Evolutionary conservation across 2,329 filamentous ascomycete species (phyloP).

Genomic region (Hawksworthiomyces lignivorus): DNA sequence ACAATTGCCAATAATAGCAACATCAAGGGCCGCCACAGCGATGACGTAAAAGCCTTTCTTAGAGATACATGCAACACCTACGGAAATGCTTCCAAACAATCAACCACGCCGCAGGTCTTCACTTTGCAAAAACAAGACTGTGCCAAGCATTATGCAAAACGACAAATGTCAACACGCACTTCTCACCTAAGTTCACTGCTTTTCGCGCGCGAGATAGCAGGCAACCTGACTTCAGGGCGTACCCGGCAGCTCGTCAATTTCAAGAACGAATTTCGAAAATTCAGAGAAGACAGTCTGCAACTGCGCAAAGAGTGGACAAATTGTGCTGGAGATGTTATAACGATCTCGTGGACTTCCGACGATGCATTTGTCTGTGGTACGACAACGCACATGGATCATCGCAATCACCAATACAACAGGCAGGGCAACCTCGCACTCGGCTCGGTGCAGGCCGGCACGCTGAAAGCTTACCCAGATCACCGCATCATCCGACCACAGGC

Average conservation of each 20-base stretch:
- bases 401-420: conserved; percentile 61
- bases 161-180: no score
- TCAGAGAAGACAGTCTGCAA: conserved; percentile 44
- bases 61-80: conserved; percentile 23
- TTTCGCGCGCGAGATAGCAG: conserved; percentile 41
- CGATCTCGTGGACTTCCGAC: conserved; percentile 49
- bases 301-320: conserved; percentile 49
- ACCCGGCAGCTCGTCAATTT: conserved; percentile 37
- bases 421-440: conserved; percentile 54
- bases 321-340: conserved; percentile 54
- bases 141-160: no score
- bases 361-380: conserved; percentile 54
- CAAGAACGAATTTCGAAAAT: conserved; percentile 34
- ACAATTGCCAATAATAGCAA: no score
- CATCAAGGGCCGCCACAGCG: conserved; percentile 21
- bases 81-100: no score
- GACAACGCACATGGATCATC: conserved; percentile 52
- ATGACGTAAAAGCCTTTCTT: conserved; percentile 31
- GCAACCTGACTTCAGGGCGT: conserved; percentile 26
- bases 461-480: conserved; percentile 49
- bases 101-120: no score
- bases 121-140: no score
- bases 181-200: conserved; percentile 33
- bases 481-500: conserved; percentile 41
- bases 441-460: conserved; percentile 33